Evolutionary conservation across 148 eudicot genomes (phyloP).

Genomic region (Dianthus caryophyllus): DNA sequence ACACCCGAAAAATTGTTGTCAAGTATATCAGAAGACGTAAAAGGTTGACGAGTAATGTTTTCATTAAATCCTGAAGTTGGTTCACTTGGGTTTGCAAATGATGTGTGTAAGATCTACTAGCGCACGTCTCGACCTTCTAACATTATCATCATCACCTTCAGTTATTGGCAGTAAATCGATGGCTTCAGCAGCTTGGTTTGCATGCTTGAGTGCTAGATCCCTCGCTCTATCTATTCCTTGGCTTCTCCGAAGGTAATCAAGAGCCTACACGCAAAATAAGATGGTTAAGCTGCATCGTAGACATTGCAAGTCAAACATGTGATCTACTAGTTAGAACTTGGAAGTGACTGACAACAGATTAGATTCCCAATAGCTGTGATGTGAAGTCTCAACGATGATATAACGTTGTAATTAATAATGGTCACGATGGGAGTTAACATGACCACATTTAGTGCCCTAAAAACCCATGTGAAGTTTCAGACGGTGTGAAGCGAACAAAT

Average conservation of each 20-base stretch:
- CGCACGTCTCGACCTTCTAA: constrained; percentile 16
- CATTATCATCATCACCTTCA: constrained; percentile 10
- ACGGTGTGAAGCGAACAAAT: too few relatives aligned
- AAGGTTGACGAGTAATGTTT: background rate
- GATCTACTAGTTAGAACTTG: background rate
- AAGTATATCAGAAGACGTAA: background rate
- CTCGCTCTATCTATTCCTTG: constrained; percentile 17
- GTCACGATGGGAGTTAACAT: too few relatives aligned
- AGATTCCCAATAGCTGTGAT: too few relatives aligned
- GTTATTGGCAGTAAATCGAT: constrained; percentile 8
- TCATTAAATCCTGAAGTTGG: background rate
- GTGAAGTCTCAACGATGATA: too few relatives aligned
- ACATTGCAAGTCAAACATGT: background rate
- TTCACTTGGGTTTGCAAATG: constrained; percentile 2
- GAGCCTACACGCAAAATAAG: constrained; percentile 9
- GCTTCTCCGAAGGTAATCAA: constrained; percentile 15
- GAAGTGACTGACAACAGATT: too few relatives aligned
- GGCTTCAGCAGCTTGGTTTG: constrained; percentile 19
- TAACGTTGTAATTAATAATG: too few relatives aligned
- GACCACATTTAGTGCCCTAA: too few relatives aligned
- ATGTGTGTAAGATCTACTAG: constrained; percentile 13
- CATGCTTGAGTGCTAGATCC: constrained; percentile 19
- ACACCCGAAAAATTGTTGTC: background rate
- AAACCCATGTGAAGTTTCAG: too few relatives aligned
- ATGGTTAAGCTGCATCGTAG: background rate